Percentiles rank a stretch among this genome's conserved stretches.
Conservation (phyloP, 192 early-diverging fungal species). For the Mortierella claussenii region DNA sequence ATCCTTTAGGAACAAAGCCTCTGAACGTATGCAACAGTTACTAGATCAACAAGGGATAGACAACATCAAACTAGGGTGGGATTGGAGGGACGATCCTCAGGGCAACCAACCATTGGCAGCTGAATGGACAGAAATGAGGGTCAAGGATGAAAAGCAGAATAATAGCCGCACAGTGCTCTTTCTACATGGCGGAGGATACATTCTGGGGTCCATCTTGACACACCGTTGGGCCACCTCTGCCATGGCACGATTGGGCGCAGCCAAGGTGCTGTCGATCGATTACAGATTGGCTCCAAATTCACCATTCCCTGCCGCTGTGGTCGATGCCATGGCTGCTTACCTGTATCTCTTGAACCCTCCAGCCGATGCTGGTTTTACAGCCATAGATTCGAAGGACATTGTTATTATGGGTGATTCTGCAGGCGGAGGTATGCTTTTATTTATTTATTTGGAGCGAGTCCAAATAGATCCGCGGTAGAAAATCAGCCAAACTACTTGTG, state of each 20-base stretch:
- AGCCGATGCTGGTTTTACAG: constrained; percentile 50
- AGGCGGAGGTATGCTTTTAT: constrained; percentile 68
- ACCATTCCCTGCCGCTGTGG: constrained; percentile 83
- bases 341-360: constrained; percentile 68
- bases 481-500: no score
- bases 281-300: constrained; percentile 87
- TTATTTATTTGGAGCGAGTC: background rate
- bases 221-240: constrained; percentile 55
- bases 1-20: constrained; percentile 44
- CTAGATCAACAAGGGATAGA: constrained; percentile 48
- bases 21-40: constrained; percentile 35
- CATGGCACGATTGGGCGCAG: constrained; percentile 61
- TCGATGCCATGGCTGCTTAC: constrained; percentile 85
- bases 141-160: constrained; percentile 19
- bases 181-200: constrained; percentile 82
- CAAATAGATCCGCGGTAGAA: no score
- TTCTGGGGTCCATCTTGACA: constrained; percentile 43
- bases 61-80: constrained; percentile 48
- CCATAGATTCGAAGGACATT: constrained; percentile 65
- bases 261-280: constrained; percentile 65
- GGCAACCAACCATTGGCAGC: constrained; percentile 30
- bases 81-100: constrained; percentile 54
- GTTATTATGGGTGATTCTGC: constrained; percentile 77
- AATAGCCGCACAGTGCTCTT: constrained; percentile 73
- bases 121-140: constrained; percentile 53